Evolutionary conservation across 2,329 filamentous ascomycete species (phyloP), one percentile per base, ranked within the genome.

Genomic region (Pseudocercospora fijiensis): DNA sequence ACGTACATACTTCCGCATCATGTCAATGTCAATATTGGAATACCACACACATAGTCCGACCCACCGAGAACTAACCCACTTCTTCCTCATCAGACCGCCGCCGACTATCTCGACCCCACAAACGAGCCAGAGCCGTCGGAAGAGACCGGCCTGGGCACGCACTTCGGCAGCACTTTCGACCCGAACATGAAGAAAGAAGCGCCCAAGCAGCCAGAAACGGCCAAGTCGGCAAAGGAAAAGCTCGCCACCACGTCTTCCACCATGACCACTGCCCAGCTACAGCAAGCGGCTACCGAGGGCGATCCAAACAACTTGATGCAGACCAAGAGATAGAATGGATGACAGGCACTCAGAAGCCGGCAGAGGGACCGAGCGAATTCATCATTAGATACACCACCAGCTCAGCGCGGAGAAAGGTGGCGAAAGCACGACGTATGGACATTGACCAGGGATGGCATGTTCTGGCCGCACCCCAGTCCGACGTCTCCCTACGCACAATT

Each of bases 81-180:
- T 49, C 51, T 49, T 20, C 47, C n/a, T 33, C 16, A 24, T n/a
- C 51, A 65, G 63, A 55, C 60, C 18, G 66, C 67, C 18, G 52
- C 43, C 18, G 67, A 68, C 60, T 63, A 63, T 37, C 58, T 68
- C 58, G 43, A 67, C 56, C 60, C 65, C 9, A 59, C 61, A 22
- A 58, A 43, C 55, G 65, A 63, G 45, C 65, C 65, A 10, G 65
- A 68, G 45, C 67, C 67, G n/a, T 63, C 62, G 26, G 51, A 45
- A 37, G 58, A 63, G 56, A 68, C 67, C 6, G 67, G 67, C 28
- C 58, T 59, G 22, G 67, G 67, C 3, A 62, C 67, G 6, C 67
- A 68, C 62, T 68, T 68, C 60, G 52, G 30, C 43, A 64, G 60
- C 56, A 65, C 67, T 10, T 67, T 67, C 45, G 65, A 65, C 41